Evolutionary conservation across 306 rosid genomes (phyloP), one percentile per base, ranked within the genome.

Genomic region (Calophaca sinica): DNA sequence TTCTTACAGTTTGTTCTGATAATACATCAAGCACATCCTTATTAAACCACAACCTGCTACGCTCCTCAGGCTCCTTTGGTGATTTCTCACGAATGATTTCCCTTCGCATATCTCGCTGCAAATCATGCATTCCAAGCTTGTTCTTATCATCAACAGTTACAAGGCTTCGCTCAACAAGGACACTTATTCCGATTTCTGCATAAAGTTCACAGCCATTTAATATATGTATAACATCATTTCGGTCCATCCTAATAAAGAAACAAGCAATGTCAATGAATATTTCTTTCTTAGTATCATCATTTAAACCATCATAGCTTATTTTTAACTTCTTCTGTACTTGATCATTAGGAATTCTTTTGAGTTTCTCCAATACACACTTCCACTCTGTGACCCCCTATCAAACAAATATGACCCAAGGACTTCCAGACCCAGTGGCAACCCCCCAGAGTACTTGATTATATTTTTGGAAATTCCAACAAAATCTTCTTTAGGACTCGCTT

Each of bases 211-310:
- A 52, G 0, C 49, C 68, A 61, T 52, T 38, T 39, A 81, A 9
- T 61, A 69, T 69, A 0, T 61, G 12, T 1, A 39, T 52, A 2
- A 35, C 77, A 75, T 81, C 52, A n/a, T 5, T 26, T 10, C 48
- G 26, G 0, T 75, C 62, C 76, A 31, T 52, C 0, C 80, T 73
- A 4, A 81, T 44, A 35, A 81, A 81, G 26, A 75, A 75, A 28
- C 72, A 75, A 2, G 62, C 75, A 42, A 81, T 53, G 28, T 75
- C 77, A n/a, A 81, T 77, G 29, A 81, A 80, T 62, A 68, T 51
- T 2, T 41, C 61, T 31, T 33, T 51, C 11, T 39, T 11, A 0
- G 0, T 31, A 8, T 49, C 53, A 9, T 59, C 60, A 41, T 80
- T 74, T 4, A 12, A 74, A 2, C 80, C 74, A 59, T 68, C 15